Conservation (phyloP, 805 yeast genomes). For the Lachancea cidri region DNA sequence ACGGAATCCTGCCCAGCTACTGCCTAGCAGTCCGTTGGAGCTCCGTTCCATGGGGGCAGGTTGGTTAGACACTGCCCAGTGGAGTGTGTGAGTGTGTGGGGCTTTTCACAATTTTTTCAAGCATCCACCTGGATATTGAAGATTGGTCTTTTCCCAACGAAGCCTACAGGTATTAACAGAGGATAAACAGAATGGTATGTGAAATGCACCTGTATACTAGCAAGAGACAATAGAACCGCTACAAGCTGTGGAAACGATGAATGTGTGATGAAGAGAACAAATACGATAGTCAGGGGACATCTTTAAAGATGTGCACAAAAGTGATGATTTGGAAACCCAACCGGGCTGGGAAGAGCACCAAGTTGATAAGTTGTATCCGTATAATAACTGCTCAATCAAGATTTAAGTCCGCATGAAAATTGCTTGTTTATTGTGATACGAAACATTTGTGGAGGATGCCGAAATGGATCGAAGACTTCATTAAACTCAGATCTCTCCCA, state of each 20-base stretch:
- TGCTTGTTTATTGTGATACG: too few species aligned
- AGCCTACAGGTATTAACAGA: conserved; percentile 18
- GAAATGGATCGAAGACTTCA: too few species aligned
- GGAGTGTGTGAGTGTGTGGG: neutral
- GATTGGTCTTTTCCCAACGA: neutral
- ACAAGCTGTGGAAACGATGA: neutral
- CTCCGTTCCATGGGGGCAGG: neutral
- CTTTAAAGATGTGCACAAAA: too few species aligned
- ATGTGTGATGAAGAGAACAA: too few species aligned
- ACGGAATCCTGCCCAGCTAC: neutral
- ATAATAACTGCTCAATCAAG: too few species aligned
- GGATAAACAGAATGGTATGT: conserved; percentile 31
- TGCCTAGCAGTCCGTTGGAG: neutral
- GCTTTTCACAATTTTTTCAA: conserved; percentile 4
- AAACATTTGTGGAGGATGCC: too few species aligned
- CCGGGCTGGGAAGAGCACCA: too few species aligned
- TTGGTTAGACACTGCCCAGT: neutral
- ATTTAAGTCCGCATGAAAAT: too few species aligned
- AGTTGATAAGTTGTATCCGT: too few species aligned
- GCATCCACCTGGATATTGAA: neutral
- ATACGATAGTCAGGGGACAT: too few species aligned
- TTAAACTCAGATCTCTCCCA: too few species aligned
- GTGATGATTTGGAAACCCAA: too few species aligned
- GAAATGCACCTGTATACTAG: neutral
- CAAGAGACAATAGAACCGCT: neutral